Percentiles rank a stretch among this genome's conserved stretches.
phyloP scores from a whole-genome alignment of 352 stramenopile genomes.

The Phytopythium boreale region DNA sequence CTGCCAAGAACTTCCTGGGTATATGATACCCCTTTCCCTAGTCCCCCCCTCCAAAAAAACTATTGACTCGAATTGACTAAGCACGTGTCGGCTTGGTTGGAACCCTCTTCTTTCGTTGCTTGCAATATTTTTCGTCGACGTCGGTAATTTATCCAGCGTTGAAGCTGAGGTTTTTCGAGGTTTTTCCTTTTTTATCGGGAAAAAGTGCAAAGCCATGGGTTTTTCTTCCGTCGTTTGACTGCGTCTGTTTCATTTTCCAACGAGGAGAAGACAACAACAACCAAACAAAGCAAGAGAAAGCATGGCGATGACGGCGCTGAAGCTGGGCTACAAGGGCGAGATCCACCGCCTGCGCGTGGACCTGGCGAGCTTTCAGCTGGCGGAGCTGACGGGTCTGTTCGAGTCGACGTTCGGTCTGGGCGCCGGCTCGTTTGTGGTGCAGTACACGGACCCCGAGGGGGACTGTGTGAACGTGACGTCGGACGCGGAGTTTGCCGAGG shows the following conservation, averaged over 20 bases:
- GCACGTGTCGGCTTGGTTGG: background rate
- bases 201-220: background rate
- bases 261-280: constrained; percentile 5
- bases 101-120: background rate
- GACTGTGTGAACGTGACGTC: constrained; percentile 72
- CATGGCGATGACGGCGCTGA: constrained; percentile 62
- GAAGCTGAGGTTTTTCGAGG: background rate
- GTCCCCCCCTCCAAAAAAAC: background rate
- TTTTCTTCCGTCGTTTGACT: constrained; percentile 6
- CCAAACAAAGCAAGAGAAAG: constrained; percentile 4
- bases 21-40: too few relatives aligned
- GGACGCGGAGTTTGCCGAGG: constrained; percentile 62
- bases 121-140: background rate
- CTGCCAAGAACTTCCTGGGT: too few relatives aligned
- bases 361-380: constrained; percentile 44
- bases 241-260: constrained; percentile 32
- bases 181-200: background rate
- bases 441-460: constrained; percentile 81
- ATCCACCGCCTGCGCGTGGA: constrained; percentile 78
- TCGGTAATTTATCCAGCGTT: background rate
- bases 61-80: background rate
- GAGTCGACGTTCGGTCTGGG: constrained; percentile 52
- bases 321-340: constrained; percentile 82
- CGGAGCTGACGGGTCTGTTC: constrained; percentile 52
- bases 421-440: constrained; percentile 51